These are phyloP conservation scores for Meyerozyma athensensis DNA, from an alignment of 1,139 yeast genomes.

Conservation along the genomic window DNA sequence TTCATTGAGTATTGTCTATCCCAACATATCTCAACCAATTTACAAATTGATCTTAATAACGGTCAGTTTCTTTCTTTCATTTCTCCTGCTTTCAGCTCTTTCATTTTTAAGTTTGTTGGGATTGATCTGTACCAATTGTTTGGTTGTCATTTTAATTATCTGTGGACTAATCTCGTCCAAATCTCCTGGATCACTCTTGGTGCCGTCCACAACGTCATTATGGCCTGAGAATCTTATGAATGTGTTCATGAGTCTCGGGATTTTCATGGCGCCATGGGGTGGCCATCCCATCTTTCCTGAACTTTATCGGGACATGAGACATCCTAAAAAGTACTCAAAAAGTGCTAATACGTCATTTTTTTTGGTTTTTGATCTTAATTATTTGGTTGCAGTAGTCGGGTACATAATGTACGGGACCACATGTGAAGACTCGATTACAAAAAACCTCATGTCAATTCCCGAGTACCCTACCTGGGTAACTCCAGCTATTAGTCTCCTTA, in stretches of 20 bases:
- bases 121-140: conserved; percentile 61
- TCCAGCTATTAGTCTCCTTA: conserved; percentile 26
- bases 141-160: conserved; percentile 51
- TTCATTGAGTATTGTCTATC: conserved; percentile 65
- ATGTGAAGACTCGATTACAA: conserved; percentile 36
- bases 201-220: conserved; percentile 38
- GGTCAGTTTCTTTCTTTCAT: conserved; percentile 55
- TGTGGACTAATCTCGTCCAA: conserved; percentile 57
- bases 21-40: conserved; percentile 38
- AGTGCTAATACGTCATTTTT: conserved; percentile 31
- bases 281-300: conserved; percentile 88
- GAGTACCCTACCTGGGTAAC: conserved; percentile 30
- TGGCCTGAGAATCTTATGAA: conserved; percentile 50
- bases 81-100: conserved; percentile 67
- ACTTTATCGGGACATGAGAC: conserved; percentile 76
- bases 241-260: conserved; percentile 62
- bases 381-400: conserved; percentile 31
- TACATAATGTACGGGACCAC: conserved; percentile 37
- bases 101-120: conserved; percentile 75
- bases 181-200: conserved; percentile 64
- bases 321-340: conserved; percentile 42
- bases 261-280: conserved; percentile 86
- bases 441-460: conserved; percentile 32
- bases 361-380: conserved; percentile 31
- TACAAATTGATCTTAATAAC: conserved; percentile 51